Conservation (phyloP, 371 early-diverging fungal genomes). For the Lichtheimia hyalospora region DNA sequence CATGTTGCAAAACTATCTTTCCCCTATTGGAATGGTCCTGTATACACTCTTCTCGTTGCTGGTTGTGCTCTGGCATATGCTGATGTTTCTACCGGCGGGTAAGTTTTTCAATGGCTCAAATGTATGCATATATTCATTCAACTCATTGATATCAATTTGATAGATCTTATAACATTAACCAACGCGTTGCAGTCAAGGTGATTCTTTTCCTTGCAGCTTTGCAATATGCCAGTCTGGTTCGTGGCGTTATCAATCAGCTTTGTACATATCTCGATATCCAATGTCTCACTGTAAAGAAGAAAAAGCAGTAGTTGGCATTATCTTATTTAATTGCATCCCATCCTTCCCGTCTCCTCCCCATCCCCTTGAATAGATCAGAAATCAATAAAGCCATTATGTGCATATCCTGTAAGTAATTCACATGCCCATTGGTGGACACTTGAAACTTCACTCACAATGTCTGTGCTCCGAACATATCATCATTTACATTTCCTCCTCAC, state of each 20-base stretch:
- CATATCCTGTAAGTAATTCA: not conserved
- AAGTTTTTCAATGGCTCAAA: constrained; percentile 24
- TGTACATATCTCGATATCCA: constrained; percentile 84
- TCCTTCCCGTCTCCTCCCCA: no score
- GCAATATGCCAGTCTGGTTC: constrained; percentile 70
- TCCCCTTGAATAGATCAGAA: not conserved
- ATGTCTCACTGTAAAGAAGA: constrained; percentile 52
- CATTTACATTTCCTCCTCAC: not conserved
- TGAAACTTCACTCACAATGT: no score
- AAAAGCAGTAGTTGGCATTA: not conserved
- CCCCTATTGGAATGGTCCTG: constrained; percentile 72
- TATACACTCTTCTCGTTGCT: constrained; percentile 41
- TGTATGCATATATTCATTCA: not conserved
- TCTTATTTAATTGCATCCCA: not conserved
- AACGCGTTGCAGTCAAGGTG: constrained; percentile 22
- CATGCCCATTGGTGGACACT: no score
- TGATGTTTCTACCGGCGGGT: constrained; percentile 50
- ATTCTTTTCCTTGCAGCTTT: constrained; percentile 25
- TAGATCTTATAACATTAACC: constrained; percentile 23
- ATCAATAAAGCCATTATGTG: not conserved
- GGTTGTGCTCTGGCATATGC: constrained; percentile 69
- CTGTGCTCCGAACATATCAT: no score
- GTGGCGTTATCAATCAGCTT: constrained; percentile 76
- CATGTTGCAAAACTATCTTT: constrained; percentile 83
- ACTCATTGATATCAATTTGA: not conserved